Conservation (phyloP, 495 filamentous ascomycete species). For the Lasiosphaeriaceae sp. region DNA sequence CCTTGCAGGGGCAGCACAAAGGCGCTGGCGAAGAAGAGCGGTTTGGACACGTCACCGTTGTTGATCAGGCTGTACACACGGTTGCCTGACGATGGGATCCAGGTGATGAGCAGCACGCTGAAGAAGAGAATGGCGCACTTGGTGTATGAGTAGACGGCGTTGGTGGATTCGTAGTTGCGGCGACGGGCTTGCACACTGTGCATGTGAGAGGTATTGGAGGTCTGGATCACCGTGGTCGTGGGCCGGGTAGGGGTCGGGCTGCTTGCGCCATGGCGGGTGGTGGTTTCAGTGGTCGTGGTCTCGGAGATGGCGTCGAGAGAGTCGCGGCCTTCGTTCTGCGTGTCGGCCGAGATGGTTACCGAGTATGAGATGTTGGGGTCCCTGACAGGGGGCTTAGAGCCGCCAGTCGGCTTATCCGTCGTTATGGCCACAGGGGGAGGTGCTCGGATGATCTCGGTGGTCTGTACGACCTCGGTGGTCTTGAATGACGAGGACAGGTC, state of each 20-base stretch:
- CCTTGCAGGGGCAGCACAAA: conserved; percentile 80
- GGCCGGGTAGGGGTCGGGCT: not conserved
- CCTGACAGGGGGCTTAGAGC: conserved; percentile 12
- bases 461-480: conserved; percentile 57
- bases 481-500: conserved; percentile 48
- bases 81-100: conserved; percentile 80
- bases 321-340: conserved; percentile 9
- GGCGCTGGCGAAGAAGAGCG: conserved; percentile 66
- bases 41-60: conserved; percentile 48
- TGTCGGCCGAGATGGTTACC: conserved; percentile 44
- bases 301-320: conserved; percentile 17
- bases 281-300: conserved; percentile 15
- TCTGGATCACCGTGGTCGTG: not conserved
- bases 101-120: conserved; percentile 72
- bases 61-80: conserved; percentile 66
- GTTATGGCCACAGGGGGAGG: not conserved
- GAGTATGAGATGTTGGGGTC: conserved; percentile 38
- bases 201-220: not conserved
- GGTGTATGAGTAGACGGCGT: conserved; percentile 71
- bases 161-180: conserved; percentile 34
- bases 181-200: conserved; percentile 4
- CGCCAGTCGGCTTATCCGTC: not conserved
- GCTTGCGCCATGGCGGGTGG: conserved; percentile 12
- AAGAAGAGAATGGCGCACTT: conserved; percentile 87
- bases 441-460: conserved; percentile 32